These are phyloP conservation scores for Colletotrichum musicola DNA, from an alignment of 2,329 filamentous ascomycete species.

Conservation along the genomic window DNA sequence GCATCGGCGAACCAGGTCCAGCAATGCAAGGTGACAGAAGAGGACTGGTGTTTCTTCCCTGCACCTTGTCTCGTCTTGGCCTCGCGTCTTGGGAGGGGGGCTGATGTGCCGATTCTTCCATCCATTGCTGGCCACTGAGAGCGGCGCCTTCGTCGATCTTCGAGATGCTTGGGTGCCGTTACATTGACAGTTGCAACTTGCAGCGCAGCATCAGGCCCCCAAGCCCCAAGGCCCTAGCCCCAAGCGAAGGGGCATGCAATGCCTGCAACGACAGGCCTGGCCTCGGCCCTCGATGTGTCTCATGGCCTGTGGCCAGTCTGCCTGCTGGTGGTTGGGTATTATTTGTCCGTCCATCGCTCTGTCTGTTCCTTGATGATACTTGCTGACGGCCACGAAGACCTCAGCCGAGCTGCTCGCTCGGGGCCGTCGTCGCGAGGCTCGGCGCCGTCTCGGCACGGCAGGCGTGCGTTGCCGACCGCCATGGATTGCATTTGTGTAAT, in stretches of 20 bases:
- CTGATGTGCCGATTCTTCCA: conserved; percentile 40
- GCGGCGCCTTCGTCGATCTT: conserved; percentile 31
- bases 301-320: not conserved
- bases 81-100: conserved; percentile 33
- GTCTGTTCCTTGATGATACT: no score
- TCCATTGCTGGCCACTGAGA: conserved; percentile 19
- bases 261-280: not conserved
- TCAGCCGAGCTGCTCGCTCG: not conserved
- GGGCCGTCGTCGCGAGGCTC: conserved; percentile 11
- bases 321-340: not conserved
- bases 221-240: conserved; percentile 13
- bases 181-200: conserved; percentile 35
- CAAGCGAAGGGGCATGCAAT: not conserved
- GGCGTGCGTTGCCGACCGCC: conserved; percentile 1
- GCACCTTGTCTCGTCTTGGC: conserved; percentile 34
- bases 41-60: conserved; percentile 29
- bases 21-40: conserved; percentile 22
- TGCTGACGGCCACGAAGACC: no score
- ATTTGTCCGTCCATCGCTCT: not conserved
- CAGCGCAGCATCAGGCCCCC: conserved; percentile 13
- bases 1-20: conserved; percentile 23
- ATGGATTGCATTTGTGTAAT: not conserved
- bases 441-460: conserved; percentile 23
- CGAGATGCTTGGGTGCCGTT: conserved; percentile 21
- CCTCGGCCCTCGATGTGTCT: not conserved